Base-by-base conservation (phyloP, 2,329 filamentous ascomycete genomes). In the Trichoderma asperellum region DNA sequence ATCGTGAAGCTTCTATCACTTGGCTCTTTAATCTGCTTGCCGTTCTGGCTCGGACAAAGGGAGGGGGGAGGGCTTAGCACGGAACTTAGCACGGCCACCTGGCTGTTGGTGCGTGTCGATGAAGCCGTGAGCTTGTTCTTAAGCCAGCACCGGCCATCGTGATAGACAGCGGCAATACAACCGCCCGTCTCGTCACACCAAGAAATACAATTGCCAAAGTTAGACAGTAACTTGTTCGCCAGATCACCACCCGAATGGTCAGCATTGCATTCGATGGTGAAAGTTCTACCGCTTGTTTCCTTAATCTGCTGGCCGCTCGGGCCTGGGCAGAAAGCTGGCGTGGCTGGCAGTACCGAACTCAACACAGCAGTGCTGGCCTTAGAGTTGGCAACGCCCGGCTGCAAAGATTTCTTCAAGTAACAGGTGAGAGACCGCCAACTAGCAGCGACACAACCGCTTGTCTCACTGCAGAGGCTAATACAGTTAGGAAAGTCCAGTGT, bases 401-500 rank as follows among this genome's bases (percentile, higher is more conserved):
- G 21, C 24, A 55, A n/a, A 6, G 49, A 29, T 11, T 64, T 64
- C 49, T 64, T 64, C 34, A 64, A 32, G 32, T 64, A 64, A 21
- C 61, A 64, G 2, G 27, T 40, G 14, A 34, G 21, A 16, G 34
- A 56, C 10, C 61, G 49, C 49, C 49, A 64, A 16, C 34, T 64
- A 29, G 61, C 61, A 32, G 61, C 61, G 7, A 64, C 21, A n/a
- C 61, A 64, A 6, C 61, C 49, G 2, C 21, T 37, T 2, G 61
- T 56, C 2, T 43, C 49, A 29, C 55, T 47, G 49, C 61, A 64
- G 34, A 64, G 61, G 4, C 21, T 53, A 34, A 64, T 56, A 34
- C 61, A 64, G 61, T 64, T 64, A 21, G 49, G 47, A 64, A 64
- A 64, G 34, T 64, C 49, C 0, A 55, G 21, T 4, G 61, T 64